Evolutionary conservation across 192 early-diverging fungal genomes (phyloP).

Genomic region (Podila verticillata): DNA sequence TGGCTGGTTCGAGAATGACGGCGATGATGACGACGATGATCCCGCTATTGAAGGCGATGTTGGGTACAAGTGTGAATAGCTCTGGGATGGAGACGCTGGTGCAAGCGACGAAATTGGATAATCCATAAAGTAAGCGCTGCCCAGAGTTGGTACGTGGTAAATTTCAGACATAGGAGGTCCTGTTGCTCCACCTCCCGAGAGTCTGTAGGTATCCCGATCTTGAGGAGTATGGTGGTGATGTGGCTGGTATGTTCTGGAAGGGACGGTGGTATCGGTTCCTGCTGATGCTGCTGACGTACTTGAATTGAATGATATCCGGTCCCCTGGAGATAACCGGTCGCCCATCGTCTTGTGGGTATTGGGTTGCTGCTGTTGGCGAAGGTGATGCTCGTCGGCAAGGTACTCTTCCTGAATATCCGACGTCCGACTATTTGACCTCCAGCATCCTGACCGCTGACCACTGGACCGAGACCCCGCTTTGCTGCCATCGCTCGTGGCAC

Average conservation of each 20-base stretch:
- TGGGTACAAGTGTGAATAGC: background rate
- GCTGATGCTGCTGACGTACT: background rate
- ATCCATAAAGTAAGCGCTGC: background rate
- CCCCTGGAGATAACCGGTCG: background rate
- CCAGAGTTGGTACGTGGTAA: background rate
- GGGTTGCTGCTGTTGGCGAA: background rate
- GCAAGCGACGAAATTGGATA: background rate
- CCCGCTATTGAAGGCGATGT: background rate
- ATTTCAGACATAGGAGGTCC: background rate
- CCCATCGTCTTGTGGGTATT: background rate
- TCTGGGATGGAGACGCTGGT: background rate
- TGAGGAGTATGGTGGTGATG: background rate
- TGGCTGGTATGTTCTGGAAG: background rate
- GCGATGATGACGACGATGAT: background rate
- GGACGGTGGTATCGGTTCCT: background rate
- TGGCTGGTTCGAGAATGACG: background rate
- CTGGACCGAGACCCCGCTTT: conserved; percentile 18
- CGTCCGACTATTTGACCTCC: conserved; percentile 12
- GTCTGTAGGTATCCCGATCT: background rate
- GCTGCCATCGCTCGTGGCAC: conserved; percentile 23
- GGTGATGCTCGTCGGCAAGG: background rate
- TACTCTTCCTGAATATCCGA: conserved; percentile 11
- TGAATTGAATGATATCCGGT: background rate
- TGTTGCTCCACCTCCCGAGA: background rate
- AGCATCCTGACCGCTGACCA: conserved; percentile 6